Evolutionary conservation across 805 yeast genomes (phyloP), one percentile per base, ranked within the genome.

Genomic region (Schizosaccharomyces cryophilus): DNA sequence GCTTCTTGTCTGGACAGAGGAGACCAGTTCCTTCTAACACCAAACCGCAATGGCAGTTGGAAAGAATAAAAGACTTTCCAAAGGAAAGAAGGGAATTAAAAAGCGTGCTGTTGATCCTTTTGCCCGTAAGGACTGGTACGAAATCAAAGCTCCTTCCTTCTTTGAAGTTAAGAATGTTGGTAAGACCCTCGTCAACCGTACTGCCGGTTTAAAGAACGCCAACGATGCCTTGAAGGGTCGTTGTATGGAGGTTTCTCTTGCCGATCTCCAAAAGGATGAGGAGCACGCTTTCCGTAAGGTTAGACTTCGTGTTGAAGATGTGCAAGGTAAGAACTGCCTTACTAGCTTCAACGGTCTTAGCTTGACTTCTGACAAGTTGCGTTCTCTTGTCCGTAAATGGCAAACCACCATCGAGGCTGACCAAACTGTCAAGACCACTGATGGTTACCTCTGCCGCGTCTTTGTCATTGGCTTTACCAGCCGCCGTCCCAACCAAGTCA

Each of bases 261-360:
- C 96, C 72, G 97, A 90, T 77, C 83, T 90, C 74, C 96, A 90
- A 80, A 65, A 65, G 61, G 95, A 95, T 73, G 97, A 90, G 81
- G 96, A 90, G 80, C 95, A 89, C 83, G 83, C 96, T 67, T 85
- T 84, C 87, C 90, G 95, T 83, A 88, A 89, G 80, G 80, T 89
- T 74, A 87, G 85, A 78, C 86, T 89, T 78, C 88, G 96, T 80
- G 95, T 90, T 71, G 97, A 89, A 73, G 97, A 90, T 80, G 95
- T 89, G 70, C 96, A 90, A 80, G 97, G 96, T 80, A 87, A 87
- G 81, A 88, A 88, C 85, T 82, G 89, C 74, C 82, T 89, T 75
- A 89, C 97, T 81, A 89, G 90, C 94, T 90, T 89, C 93, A 96
- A 90, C 82, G 97, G 97, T 73, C 78, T 90, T 77, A 95, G 88